These are phyloP conservation scores for Nyctanthes arbortristis DNA, from an alignment of 257 asterid genomes.

Conservation along the genomic window DNA sequence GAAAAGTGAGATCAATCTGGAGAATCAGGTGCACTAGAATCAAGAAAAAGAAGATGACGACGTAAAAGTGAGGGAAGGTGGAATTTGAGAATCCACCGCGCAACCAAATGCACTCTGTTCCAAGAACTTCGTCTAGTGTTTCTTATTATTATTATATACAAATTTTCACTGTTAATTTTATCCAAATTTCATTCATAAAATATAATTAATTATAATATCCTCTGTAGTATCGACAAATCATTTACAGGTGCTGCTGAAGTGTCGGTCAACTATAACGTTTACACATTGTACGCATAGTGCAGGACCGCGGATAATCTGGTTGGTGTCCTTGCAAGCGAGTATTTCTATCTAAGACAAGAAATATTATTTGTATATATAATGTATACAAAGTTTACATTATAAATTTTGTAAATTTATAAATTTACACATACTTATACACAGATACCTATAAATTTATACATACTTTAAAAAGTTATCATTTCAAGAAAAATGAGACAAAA, in stretches of 20 bases:
- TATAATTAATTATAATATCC: background rate
- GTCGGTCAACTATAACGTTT: slow-evolving; percentile 22
- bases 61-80: slow-evolving; percentile 40
- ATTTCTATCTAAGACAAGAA: no score
- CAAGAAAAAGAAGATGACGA: slow-evolving; percentile 36
- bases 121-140: slow-evolving; percentile 8
- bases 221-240: background rate
- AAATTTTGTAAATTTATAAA: no score
- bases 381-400: no score
- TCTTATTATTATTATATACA: background rate
- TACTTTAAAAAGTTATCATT: no score
- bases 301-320: no score
- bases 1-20: background rate
- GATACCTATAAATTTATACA: no score
- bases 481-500: no score
- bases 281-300: background rate
- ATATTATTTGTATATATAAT: no score
- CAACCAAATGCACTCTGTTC: slow-evolving; percentile 45
- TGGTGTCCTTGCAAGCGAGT: no score
- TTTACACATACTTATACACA: no score
- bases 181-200: background rate
- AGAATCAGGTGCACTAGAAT: slow-evolving; percentile 6
- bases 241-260: background rate
- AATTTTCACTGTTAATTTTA: background rate
- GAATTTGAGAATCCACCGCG: slow-evolving; percentile 53